Conservation (phyloP, 495 filamentous ascomycete genomes). For the Durotheca rogersii region DNA sequence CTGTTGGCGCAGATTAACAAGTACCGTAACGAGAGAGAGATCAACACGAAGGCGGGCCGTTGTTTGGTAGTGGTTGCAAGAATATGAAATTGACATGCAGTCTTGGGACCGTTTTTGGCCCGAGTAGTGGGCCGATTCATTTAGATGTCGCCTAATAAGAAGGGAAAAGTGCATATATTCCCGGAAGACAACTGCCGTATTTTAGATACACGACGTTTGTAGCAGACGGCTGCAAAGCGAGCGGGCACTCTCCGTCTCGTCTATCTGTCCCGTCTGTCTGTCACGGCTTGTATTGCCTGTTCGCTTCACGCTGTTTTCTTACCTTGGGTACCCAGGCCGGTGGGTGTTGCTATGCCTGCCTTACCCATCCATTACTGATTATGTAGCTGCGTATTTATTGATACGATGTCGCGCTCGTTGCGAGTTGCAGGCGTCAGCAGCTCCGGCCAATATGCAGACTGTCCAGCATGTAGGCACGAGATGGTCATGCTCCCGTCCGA, state of each 20-base stretch:
- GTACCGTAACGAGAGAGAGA: slow-evolving; percentile 24
- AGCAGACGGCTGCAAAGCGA: slow-evolving; percentile 9
- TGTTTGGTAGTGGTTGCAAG: slow-evolving; percentile 16
- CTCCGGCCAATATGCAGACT: too few species aligned
- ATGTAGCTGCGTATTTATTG: too few species aligned
- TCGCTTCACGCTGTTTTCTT: too few species aligned
- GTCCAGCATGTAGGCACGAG: too few species aligned
- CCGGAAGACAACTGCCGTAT: slow-evolving; percentile 24
- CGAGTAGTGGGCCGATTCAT: slow-evolving; percentile 31
- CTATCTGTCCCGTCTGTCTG: slow-evolving; percentile 1
- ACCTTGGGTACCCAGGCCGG: not conserved
- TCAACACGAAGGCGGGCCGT: slow-evolving; percentile 17
- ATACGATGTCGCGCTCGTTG: too few species aligned
- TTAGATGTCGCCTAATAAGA: slow-evolving; percentile 35
- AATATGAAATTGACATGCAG: slow-evolving; percentile 28
- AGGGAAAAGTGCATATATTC: slow-evolving; percentile 31
- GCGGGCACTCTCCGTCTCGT: not conserved
- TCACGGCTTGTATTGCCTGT: not conserved
- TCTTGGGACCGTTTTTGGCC: slow-evolving; percentile 17
- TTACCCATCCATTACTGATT: too few species aligned
- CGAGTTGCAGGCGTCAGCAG: too few species aligned
- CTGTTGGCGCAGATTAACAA: slow-evolving; percentile 25
- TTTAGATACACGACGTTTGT: slow-evolving; percentile 17
- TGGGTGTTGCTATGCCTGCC: not conserved
- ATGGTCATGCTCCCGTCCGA: too few species aligned